Evolutionary conservation across 805 yeast species (phyloP), one percentile per base, ranked within the genome.

Genomic region (Ogataea saltuana): DNA sequence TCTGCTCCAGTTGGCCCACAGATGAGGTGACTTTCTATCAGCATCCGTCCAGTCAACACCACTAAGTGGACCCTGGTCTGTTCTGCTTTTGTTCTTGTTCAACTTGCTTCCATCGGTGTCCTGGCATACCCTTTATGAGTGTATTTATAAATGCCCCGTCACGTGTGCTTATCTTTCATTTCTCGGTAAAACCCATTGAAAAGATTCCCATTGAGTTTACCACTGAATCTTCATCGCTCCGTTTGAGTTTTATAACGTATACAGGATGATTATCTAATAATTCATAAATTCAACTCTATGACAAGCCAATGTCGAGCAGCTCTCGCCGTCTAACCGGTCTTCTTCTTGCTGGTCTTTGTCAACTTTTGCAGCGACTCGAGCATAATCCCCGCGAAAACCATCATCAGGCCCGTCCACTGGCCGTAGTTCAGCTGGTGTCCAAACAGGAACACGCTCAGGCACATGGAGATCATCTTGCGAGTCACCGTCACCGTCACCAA

Each of bases 401-500:
- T 65, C 1, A 63, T 40, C 5, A 93, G 81, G 0, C 98, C 98
- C 0, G 68, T 27, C 89, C 96, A 85, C 67, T 93, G 98, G 7
- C 69, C 64, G 3, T 42, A 6, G 23, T 67, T 71, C 51, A 93
- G 74, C 4, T 63, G 59, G 60, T 93, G 97, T n/a, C 93, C 91
- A 65, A 88, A 91, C 50, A 91, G 68, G 3, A 88, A 62, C 39
- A 93, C 97, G 56, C 96, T 85, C 41, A 91, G 65, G 25, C 89
- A 74, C 98, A 93, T 91, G 29, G 97, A 88, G 37, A 89, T 70
- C 97, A 93, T 91, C 59, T 93, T 93, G 55, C 99, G 76, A 1
- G 99, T 91, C 8, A 93, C 97, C 0, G 98, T 93, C 13, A 95
- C 91, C 30, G 96, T 91, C 21, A 91, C 89, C 42, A 93, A 70